A percentile compares a stretch with the other conserved stretches of the same genome.
Conservation (phyloP, 441 rosid species). For the California macrophylla region DNA sequence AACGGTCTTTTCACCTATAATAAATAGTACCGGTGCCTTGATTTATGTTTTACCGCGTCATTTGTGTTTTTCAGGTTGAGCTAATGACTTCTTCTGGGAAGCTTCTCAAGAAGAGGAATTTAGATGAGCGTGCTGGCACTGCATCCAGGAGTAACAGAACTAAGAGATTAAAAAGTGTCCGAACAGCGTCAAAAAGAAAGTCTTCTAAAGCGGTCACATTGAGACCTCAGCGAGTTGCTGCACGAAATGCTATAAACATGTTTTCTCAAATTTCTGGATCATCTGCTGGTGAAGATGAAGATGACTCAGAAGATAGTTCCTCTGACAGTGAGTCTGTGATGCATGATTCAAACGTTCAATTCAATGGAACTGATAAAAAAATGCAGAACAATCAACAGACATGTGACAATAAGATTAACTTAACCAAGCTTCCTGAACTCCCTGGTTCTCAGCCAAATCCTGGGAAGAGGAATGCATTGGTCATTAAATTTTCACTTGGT, state of each 20-base stretch:
- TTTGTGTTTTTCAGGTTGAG: constrained; percentile 41
- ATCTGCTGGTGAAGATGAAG: constrained; percentile 45
- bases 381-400: constrained; percentile 26
- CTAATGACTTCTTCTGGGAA: constrained; percentile 37
- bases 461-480: constrained; percentile 50
- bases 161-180: constrained; percentile 35
- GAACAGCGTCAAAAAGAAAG: constrained; percentile 39
- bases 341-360: constrained; percentile 22
- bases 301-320: constrained; percentile 38
- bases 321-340: constrained; percentile 33
- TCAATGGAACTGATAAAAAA: constrained; percentile 29
- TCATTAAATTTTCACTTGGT: constrained; percentile 46
- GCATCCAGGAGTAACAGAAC: constrained; percentile 30
- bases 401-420: constrained; percentile 11
- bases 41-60: constrained; percentile 15
- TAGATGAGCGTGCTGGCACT: constrained; percentile 42
- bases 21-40: constrained; percentile 16
- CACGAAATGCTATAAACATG: constrained; percentile 59
- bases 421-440: constrained; percentile 26
- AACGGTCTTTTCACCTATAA: constrained; percentile 22
- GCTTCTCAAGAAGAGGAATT: constrained; percentile 48
- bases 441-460: constrained; percentile 35
- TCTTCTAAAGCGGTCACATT: constrained; percentile 37
- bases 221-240: constrained; percentile 72
- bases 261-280: constrained; percentile 57